Evolutionary conservation across 2,329 filamentous ascomycete species (phyloP), one percentile per base, ranked within the genome.

Genomic region (Trichothecium roseum): DNA sequence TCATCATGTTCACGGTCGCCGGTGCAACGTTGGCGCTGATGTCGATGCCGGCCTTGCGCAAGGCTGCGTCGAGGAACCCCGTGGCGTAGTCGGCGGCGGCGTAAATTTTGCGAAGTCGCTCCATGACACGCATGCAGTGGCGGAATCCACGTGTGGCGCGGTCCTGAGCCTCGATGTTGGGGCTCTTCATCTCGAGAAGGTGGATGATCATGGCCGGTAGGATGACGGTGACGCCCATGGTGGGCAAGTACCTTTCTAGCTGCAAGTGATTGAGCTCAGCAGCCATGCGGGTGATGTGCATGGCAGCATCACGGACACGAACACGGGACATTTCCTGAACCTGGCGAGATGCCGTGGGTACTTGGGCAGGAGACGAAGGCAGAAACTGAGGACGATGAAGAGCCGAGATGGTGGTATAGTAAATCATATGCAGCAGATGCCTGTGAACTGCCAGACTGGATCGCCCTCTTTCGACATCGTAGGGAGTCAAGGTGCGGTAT

Each of bases 21-120:
- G 51, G 53, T 5, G 51, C 48, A 13, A 53, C 46, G 32, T 51
- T 57, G 31, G 57, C 54, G 34, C 60, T 72, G 28, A 86, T 66
- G 37, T 84, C 78, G 42, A 91, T 87, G 38, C 84, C 78, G 8
- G 85, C 85, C 62, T 94, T 93, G 42, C 84, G 79, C 42, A 94
- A 82, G 1, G 87, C 86, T 2, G 87, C 86, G 53, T 94, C 85
- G n/a, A 95, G 69, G 63, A 95, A 95, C 3, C 84, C 84, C 1
- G 84, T 89, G n/a, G 86, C 87, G 49, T 91, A 94, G 56, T 95
- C 88, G n/a, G 89, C 89, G 0, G 88, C 87, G 1, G 87, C 80
- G 51, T 96, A 95, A 20, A 87, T 84, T 51, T 94, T 86, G 27
- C 87, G 78, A 14, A 96, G 69, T 43, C 81, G 81, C 54, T 87